Percentiles rank a stretch among this genome's conserved stretches.
These are phyloP conservation scores for Saccharomyces hybrid DNA, from an alignment of 1,139 yeast genomes.

Conservation along the genomic window DNA sequence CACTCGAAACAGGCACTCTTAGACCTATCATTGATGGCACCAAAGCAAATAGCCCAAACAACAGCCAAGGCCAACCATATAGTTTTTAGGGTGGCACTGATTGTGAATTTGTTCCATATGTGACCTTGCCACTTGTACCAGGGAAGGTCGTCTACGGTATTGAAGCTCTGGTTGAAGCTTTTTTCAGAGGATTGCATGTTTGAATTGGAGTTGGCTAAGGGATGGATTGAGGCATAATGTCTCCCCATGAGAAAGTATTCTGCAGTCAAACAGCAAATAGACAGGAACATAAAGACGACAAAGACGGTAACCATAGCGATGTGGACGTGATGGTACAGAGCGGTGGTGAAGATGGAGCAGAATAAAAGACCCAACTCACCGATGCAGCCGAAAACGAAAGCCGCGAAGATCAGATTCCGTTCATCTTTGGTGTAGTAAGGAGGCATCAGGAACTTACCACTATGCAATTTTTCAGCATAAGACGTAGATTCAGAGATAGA, in stretches of 20 bases:
- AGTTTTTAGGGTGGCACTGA: conserved; percentile 47
- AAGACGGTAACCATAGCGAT: conserved; percentile 64
- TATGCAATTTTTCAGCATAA: conserved; percentile 13
- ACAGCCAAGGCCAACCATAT: conserved; percentile 65
- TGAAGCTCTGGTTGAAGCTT: background rate
- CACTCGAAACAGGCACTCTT: conserved; percentile 63
- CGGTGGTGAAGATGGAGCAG: conserved; percentile 69
- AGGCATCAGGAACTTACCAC: conserved; percentile 26
- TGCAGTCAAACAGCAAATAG: conserved; percentile 52
- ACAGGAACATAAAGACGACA: conserved; percentile 59
- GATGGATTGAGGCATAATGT: conserved; percentile 36
- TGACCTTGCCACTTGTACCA: conserved; percentile 32
- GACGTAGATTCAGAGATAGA: conserved; percentile 1
- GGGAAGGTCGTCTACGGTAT: conserved; percentile 33
- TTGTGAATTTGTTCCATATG: conserved; percentile 37
- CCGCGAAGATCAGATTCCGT: conserved; percentile 33
- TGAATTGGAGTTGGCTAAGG: conserved; percentile 15
- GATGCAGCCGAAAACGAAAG: conserved; percentile 38
- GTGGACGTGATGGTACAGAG: conserved; percentile 53
- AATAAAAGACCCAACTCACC: conserved; percentile 75
- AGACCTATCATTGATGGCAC: conserved; percentile 38
- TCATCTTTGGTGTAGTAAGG: conserved; percentile 35
- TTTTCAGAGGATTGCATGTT: background rate
- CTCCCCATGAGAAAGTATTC: conserved; percentile 58
- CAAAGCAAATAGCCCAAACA: conserved; percentile 62